Evolutionary conservation across 2,329 filamentous ascomycete genomes (phyloP).

Genomic region (Geosmithia putterillii): DNA sequence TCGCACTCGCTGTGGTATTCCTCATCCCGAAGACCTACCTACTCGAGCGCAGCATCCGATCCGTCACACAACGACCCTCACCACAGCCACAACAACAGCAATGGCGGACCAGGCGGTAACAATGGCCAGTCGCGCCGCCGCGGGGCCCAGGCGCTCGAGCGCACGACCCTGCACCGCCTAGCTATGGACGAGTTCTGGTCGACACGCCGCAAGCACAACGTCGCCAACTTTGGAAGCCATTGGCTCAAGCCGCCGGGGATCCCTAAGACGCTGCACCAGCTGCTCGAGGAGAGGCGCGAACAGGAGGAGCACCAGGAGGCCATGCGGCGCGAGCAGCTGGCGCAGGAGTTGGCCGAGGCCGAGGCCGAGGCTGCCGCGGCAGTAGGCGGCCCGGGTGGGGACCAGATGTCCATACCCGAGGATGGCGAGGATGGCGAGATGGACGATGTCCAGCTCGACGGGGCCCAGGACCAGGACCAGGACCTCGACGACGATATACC

Average conservation of each 20-base stretch:
- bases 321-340: constrained; percentile 55
- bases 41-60: constrained; percentile 19
- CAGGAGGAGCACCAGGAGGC: constrained; percentile 74
- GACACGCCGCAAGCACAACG: constrained; percentile 64
- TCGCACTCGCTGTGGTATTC: constrained; percentile 65
- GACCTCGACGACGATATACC: constrained; percentile 41
- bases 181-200: constrained; percentile 66
- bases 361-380: constrained; percentile 36
- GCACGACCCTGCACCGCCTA: constrained; percentile 56
- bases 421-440: constrained; percentile 40
- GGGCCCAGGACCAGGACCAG: constrained; percentile 29
- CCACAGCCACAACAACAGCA: constrained; percentile 11
- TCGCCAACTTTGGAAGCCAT: constrained; percentile 73
- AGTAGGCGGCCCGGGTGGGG: constrained; percentile 43
- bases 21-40: constrained; percentile 41
- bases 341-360: constrained; percentile 63
- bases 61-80: constrained; percentile 14
- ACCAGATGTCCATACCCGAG: constrained; percentile 30
- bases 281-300: constrained; percentile 82
- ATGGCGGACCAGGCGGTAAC: constrained; percentile 13
- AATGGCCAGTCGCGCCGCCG: constrained; percentile 16
- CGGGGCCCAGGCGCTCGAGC: constrained; percentile 31
- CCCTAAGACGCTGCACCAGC: constrained; percentile 77
- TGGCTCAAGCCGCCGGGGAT: constrained; percentile 90
- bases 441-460: constrained; percentile 41